Evolutionary conservation across 2,329 filamentous ascomycete genomes (phyloP), one percentile per base, ranked within the genome.

Genomic region (Dryadomyces quercivorus): DNA sequence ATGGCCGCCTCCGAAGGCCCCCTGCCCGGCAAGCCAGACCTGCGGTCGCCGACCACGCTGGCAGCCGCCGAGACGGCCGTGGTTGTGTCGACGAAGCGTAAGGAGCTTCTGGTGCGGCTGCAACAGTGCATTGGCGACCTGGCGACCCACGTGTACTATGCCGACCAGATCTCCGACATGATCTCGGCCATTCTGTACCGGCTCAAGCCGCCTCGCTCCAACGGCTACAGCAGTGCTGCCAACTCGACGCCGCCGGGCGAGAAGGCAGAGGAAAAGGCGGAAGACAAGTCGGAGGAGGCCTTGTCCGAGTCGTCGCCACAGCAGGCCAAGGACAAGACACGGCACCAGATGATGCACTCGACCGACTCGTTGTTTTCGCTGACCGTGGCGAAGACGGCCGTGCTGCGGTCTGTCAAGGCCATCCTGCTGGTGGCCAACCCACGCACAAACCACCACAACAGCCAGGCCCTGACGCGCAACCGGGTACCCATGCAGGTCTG

Each of bases 81-180:
- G 3, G 62, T 63, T 58, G 49, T 59, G 60, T 54, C 65, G 61
- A 54, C 75, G 7, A 77, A 85, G 55, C 77, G 84, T 51, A 75
- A 76, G 58, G 77, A 84, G 60, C 74, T 96, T 16, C 71, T 95
- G 31, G 68, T 74, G 38, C 80, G 84, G 36, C 76, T 97, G 16
- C 85, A 93, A 65, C 77, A 80, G 61, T 95, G 88, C 69, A 90
- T 96, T 58, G 89, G 89, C n/a, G 82, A 91, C 65, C 74, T 98
- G 31, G 90, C 91, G 2, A 95, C 88, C 0, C 93, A 98, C 64
- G 84, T 96, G 36, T 98, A 98, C 72, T 98, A 98, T 66, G 88
- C 88, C 1, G 92, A 97, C 62, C 93, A 98, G 68, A 88, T 97
- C 54, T 84, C 87, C 1, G 93, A 98, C 68, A 96, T 97, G 89